Conservation (phyloP, 2,329 filamentous ascomycete species). For the Aulographum hederae region DNA sequence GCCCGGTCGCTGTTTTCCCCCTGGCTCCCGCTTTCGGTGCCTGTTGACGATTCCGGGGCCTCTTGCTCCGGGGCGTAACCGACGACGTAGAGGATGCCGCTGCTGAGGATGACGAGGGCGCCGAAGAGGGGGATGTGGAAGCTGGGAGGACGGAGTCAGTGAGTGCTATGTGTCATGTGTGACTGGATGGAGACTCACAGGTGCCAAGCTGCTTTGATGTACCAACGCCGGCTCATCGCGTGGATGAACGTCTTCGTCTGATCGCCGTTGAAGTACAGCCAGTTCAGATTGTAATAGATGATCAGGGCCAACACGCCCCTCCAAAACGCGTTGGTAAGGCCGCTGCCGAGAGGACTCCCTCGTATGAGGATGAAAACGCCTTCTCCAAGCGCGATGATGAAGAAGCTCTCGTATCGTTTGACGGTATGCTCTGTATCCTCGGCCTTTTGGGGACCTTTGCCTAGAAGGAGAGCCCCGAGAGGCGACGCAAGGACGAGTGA, state of each 20-base stretch:
- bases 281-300: conserved; percentile 3
- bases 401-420: conserved; percentile 4
- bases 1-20: background rate
- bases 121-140: conserved; percentile 2
- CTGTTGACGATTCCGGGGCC: background rate
- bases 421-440: conserved; percentile 1
- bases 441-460: too few species aligned
- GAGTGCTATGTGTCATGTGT: background rate
- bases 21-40: background rate
- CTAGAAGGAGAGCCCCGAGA: background rate
- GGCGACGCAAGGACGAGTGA: background rate
- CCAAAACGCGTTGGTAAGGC: background rate
- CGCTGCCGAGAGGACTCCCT: conserved; percentile 5
- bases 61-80: background rate
- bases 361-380: conserved; percentile 6
- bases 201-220: background rate
- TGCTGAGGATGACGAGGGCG: conserved; percentile 1
- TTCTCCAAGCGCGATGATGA: conserved; percentile 8
- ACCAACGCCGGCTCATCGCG: conserved; percentile 1
- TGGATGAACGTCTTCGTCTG: conserved; percentile 1
- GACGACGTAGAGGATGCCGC: background rate
- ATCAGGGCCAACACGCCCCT: conserved; percentile 3
- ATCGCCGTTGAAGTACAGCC: conserved; percentile 3
- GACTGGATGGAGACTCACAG: background rate
- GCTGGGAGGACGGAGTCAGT: background rate